phyloP scores from a whole-genome alignment of 345 rosid genomes.

The Boechera retrofracta region DNA sequence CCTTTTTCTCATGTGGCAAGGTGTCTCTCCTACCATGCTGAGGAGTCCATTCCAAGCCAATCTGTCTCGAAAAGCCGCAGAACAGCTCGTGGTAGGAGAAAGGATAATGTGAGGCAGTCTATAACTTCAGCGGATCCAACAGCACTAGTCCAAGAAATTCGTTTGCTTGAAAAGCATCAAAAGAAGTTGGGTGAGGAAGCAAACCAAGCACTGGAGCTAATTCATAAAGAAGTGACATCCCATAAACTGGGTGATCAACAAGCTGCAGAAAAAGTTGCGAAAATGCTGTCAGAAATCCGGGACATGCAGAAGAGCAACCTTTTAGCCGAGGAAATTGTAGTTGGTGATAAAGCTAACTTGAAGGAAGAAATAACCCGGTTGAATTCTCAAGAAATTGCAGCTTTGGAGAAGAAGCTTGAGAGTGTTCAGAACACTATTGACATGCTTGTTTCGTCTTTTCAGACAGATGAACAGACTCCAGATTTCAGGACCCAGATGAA shows the following conservation, averaged over 20 bases:
- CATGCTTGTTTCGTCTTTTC: conserved; percentile 67
- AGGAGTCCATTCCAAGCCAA: conserved; percentile 51
- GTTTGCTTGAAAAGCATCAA: conserved; percentile 84
- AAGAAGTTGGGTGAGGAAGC: conserved; percentile 92
- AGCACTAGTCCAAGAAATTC: conserved; percentile 78
- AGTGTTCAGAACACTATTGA: conserved; percentile 86
- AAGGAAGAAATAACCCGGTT: conserved; percentile 83
- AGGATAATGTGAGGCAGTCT: conserved; percentile 64
- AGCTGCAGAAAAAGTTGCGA: conserved; percentile 77
- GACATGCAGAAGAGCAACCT: conserved; percentile 70
- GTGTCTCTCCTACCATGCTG: conserved; percentile 71
- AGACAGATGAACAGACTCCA: conserved; percentile 54
- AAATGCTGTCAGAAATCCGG: conserved; percentile 81
- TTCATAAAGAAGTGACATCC: conserved; percentile 90
- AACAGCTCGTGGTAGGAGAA: conserved; percentile 53
- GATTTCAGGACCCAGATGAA: conserved; percentile 62
- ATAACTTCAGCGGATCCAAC: conserved; percentile 73
- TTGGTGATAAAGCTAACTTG: conserved; percentile 61
- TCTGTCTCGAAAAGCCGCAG: conserved; percentile 50
- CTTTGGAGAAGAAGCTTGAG: conserved; percentile 88
- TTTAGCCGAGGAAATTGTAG: conserved; percentile 58
- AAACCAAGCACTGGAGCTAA: conserved; percentile 85
- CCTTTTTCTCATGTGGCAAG: conserved; percentile 70
- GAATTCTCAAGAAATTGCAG: conserved; percentile 75
- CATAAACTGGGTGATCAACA: conserved; percentile 79